Evolutionary conservation across 2,329 filamentous ascomycete species (phyloP), one percentile per base, ranked within the genome.

Genomic region (Aspergillus felis): DNA sequence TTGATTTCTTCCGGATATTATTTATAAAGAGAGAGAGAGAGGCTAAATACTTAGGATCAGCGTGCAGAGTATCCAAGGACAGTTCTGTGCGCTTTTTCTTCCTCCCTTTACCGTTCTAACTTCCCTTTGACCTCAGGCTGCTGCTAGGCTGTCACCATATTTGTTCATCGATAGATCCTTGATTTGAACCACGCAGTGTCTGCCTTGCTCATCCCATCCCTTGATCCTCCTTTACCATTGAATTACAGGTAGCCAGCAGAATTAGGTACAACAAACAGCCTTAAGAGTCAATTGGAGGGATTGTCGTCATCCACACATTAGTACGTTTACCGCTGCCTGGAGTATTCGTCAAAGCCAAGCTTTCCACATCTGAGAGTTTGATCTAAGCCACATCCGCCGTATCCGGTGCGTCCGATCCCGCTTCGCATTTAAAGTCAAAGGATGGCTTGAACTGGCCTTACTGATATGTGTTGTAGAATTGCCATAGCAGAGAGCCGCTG

Each of bases 311-410:
- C 32, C 32, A 17, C 14, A 6, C 32, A 38, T 38, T 10, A 28
- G 9, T 35, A 17, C 32, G 17, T 35, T 7, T 35, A 17, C 32
- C 3, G 32, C 6, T 38, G 32, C 32, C 32, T 38, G 14, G 7
- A 38, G 32, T 17, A 17, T 38, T 38, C 32, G 32, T 38, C 32
- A 38, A 32, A 32, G 29, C 32, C 32, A 38, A 38, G 14, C 32
- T 17, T 38, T 17, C 32, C 32, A 7, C 14, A 38, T 7, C 32
- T n/a, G 14, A 7, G 6, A 38, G 32, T 38, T 46, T 38, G 22
- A 46, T 28, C 22, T 46, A 52, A 58, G 57, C 57, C 57, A 56
- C 57, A 59, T 56, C 57, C 57, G 57, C 51, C 10, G 38, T 47
- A 50, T 58, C 57, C 57, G 57, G 50, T 20, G 50, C 57, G 35